Conservation (phyloP, 2,329 filamentous ascomycete genomes). For the Claviceps pusilla region DNA sequence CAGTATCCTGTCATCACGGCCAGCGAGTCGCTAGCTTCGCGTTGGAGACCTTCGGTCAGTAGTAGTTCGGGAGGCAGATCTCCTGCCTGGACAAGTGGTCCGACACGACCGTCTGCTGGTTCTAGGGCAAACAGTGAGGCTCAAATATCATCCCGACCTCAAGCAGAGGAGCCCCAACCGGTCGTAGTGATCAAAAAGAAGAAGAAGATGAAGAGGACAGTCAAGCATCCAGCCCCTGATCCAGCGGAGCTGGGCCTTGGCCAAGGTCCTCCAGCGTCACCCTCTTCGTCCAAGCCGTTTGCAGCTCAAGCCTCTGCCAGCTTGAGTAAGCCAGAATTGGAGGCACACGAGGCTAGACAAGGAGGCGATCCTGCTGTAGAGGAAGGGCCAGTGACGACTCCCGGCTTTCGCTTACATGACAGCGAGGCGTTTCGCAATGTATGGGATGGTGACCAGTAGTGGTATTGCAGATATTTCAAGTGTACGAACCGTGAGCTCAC, state of each 20-base stretch:
- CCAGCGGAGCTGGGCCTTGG: constrained; percentile 13
- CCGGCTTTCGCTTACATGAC: constrained; percentile 18
- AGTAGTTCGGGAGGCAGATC: constrained; percentile 16
- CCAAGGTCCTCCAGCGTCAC: constrained; percentile 9
- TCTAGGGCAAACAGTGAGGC: constrained; percentile 2
- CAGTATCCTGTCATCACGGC: constrained; percentile 89
- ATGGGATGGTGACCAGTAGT: constrained; percentile 16
- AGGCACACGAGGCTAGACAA: constrained; percentile 8
- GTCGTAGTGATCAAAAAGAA: constrained; percentile 24
- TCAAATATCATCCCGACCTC: background rate
- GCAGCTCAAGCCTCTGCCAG: background rate
- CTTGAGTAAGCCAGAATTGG: constrained; percentile 2
- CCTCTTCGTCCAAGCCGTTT: background rate
- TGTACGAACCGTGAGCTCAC: background rate
- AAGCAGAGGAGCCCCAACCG: constrained; percentile 10
- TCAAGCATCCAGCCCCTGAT: constrained; percentile 21
- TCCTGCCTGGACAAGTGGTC: constrained; percentile 11
- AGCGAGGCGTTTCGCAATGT: constrained; percentile 32
- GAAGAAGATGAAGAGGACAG: constrained; percentile 21
- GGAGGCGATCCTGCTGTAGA: constrained; percentile 6
- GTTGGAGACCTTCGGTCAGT: constrained; percentile 31
- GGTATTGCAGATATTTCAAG: background rate
- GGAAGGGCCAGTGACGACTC: constrained; percentile 4
- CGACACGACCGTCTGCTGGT: constrained; percentile 10
- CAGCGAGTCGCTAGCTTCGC: constrained; percentile 54